Evolutionary conservation across 2,329 filamentous ascomycete species (phyloP), one percentile per base, ranked within the genome.

Genomic region (Plectosphaerella plurivora): DNA sequence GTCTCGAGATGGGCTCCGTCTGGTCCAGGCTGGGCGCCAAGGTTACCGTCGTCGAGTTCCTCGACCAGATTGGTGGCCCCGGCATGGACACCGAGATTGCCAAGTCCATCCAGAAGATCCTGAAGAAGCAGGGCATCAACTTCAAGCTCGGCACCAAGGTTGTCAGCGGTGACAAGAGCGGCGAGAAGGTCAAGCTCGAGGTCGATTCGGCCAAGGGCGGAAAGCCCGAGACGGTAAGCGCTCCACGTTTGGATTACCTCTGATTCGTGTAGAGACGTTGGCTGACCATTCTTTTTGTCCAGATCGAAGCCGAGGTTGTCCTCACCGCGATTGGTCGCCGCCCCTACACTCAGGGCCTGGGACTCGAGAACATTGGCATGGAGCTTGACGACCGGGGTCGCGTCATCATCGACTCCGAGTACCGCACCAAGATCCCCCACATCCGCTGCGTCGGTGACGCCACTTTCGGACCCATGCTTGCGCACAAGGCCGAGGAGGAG

Each of bases 61-160:
- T 99, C 53, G 84, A 87, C 65, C 92, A 97, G 78, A 97, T 99
- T 61, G 94, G 94, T 73, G 94, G 94, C 53, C 94, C 94, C 47
- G 94, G 94, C 63, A 99, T 99, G 94, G 94, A 99, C 69, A 73
- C 81, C 47, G 94, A 99, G 71, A 89, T 97, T 65, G 83, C 92
- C 67, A 99, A 97, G 81, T 78, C 84, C 65, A 80, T 89, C 44
- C 92, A 97, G 73, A 97, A 96, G 82, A 86, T 96, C 57, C 83
- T 99, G 59, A 84, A 84, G 70, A 97, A 96, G 82, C 94, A 99
- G 78, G 94, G 93, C 56, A 88, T 99, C 70, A 94, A 96, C 68
- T 99, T 99, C 83, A 97, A 96, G 85, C 85, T 95, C 62, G 88
- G 89, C 78, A 97, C 94, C 66, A 99, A 99, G 83, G 94, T 99